Conservation (phyloP, 257 asterid genomes). For the Solanum virginianum region DNA sequence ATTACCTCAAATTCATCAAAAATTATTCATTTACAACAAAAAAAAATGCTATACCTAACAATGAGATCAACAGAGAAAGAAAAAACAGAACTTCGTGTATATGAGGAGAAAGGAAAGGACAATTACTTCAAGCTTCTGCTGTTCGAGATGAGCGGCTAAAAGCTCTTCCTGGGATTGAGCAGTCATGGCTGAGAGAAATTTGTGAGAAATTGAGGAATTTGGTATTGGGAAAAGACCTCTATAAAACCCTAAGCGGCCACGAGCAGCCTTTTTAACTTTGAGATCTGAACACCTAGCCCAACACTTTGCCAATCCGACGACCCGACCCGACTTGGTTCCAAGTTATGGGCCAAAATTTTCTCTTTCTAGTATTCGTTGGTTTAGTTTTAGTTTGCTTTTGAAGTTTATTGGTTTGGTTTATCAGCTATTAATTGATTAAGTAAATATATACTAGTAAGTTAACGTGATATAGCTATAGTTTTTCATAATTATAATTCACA, state of each 20-base stretch:
- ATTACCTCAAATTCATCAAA: neutral
- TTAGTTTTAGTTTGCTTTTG: too few species aligned
- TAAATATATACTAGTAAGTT: too few species aligned
- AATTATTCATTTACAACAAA: too few species aligned
- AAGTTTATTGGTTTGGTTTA: too few species aligned
- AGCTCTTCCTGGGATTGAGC: conserved; percentile 47
- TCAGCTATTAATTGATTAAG: too few species aligned
- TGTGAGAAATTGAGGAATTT: neutral
- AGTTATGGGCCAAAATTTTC: neutral
- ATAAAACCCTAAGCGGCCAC: neutral
- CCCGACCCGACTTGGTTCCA: neutral
- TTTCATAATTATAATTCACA: too few species aligned
- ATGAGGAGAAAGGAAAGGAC: neutral
- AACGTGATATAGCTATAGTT: too few species aligned
- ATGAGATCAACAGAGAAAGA: neutral
- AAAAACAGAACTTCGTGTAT: neutral
- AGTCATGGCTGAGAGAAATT: conserved; percentile 18
- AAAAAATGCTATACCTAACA: neutral
- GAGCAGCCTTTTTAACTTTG: neutral
- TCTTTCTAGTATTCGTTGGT: neutral
- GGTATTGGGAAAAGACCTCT: neutral
- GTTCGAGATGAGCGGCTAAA: conserved; percentile 38
- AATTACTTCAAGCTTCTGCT: conserved; percentile 34
- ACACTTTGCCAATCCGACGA: too few species aligned
- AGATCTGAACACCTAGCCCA: neutral